Evolutionary conservation across 805 yeast genomes (phyloP), one percentile per base, ranked within the genome.

Genomic region (Schwanniomyces sp.): DNA sequence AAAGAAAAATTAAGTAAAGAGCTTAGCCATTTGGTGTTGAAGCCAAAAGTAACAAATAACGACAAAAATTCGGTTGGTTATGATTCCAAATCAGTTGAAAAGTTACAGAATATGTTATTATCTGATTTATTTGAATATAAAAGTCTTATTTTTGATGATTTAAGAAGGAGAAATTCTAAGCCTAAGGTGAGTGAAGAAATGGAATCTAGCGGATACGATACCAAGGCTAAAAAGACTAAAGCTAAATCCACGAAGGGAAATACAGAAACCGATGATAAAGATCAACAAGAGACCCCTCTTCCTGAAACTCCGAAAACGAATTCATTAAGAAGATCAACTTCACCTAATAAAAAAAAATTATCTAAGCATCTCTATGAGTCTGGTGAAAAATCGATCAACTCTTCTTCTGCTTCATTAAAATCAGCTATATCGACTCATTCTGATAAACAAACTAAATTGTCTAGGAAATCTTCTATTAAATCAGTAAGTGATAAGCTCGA

Each of bases 111-210:
- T 50, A 72, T 76, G 48, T 78, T 88, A 40, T 70, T 87, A 40
- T 67, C 69, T 39, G 96, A 89, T 58, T 66, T 89, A 39, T 70
- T 88, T 55, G 67, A 68, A 11, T 66, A 84, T 53, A 83, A 84
- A 52, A 83, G 80, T 25, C 68, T 72, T 17, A 79, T 88, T n/a
- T 88, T 88, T 58, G 75, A 78, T 29, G 88, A 82, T 52, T 76
- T 88, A 53, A 64, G 76, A 54, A 63, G 76, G 48, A 54, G 69
- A 29, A 71, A 66, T 46, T 61, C 72, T 10, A 44, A 40, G 25
- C 32, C 45, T 10, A 16, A 25, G 36, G 3, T 53, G 21, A 18
- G 6, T 37, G 28, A 55, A 60, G 37, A 52, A 29, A 34, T 40
- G 29, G 40, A 27, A 8, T 4, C 16, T 12, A 24, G 18, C 12